Evolutionary conservation across 495 filamentous ascomycete species (phyloP), one percentile per base, ranked within the genome.

Genomic region (Entonaema liquescens): DNA sequence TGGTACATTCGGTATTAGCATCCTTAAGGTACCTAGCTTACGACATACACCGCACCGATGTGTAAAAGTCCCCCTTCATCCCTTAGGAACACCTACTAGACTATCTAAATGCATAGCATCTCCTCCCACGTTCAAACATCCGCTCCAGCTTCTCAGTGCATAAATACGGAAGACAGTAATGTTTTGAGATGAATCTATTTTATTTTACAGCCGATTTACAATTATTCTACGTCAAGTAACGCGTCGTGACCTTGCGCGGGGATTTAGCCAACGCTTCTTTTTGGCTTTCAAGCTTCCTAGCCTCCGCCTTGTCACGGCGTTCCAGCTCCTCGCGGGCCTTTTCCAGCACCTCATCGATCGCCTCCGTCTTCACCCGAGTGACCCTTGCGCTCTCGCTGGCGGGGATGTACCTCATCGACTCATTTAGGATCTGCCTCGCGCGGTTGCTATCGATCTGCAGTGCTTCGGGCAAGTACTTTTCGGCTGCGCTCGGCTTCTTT

Each of bases 321-420:
- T 52, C 49, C 44, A 62, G 23, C 23, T 35, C 59, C 52, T 2
- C 26, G 40, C 15, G 62, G 23, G 40, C 25, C 28, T 2, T 36
- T 31, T 38, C 36, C 0, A 76, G 33, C 17, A 77, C 49, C 9
- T 59, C 59, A 19, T 77, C 70, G 17, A 77, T 77, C 0, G 59
- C 58, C 4, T 21, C 53, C 11, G 72, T 75, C 62, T 75, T 77
- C 28, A 21, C 8, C 58, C 62, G 42, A 1, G 19, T 40, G 38
- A 36, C 3, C 12, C 5, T 2, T 17, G 65, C 11, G 21, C 44
- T 3, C 55, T 42, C 29, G 6, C 1, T 17, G 6, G 19, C 0
- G 15, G 9, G 35, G 31, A 59, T 12, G 1, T 1, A 3, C 23
- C 15, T 21, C 23, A 66, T 0, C n/a, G 59, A 6, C 29, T 44